Base-by-base conservation (phyloP, 2,329 filamentous ascomycete genomes). In the Cyanodermella asteris region DNA sequence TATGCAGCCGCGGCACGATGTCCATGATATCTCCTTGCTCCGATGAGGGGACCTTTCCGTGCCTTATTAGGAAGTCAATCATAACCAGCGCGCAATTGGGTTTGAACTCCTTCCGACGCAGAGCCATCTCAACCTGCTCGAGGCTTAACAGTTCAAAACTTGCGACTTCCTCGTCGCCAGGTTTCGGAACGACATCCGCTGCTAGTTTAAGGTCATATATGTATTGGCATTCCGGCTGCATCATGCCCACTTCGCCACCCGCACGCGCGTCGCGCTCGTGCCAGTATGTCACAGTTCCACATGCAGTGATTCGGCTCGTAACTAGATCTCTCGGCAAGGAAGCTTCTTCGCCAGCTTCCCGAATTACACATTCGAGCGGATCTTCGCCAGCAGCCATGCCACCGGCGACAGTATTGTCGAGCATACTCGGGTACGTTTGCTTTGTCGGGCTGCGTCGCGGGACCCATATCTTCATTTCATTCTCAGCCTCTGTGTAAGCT, bases 391-490 rank as follows among this genome's bases (percentile, higher is more conserved):
- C 76, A 44, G 73, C 70, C 36, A 94, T 70, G 0, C 80, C 77
- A 3, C 77, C 77, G 0, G 82, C 87, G 5, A 91, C 87, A 2
- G 81, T 81, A 46, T 94, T 97, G 48, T 97, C 87, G 35, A 97
- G 57, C 57, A 93, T 82, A n/a, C 74, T 64, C 0, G 74, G 72
- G 42, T 84, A 97, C 1, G 81, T 93, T 36, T 76, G 67, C 55
- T 94, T 97, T 30, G 56, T 64, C 25, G 56, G 57, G 8, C 81
- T 65, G 7, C 87, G 62, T 22, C 71, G 63, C 4, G 87, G 76
- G 2, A 91, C 65, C 84, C 87, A 94, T 20, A 97, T 58, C 40
- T 68, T 72, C 22, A 91, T 50, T 11, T 70, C 72, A 26, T 60
- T 50, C 2, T 49, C 39, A 16, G 44, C 46, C 13, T 52, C 46